Evolutionary conservation across 2,329 filamentous ascomycete species (phyloP), one percentile per base, ranked within the genome.

Genomic region (Epichloe sp.): DNA sequence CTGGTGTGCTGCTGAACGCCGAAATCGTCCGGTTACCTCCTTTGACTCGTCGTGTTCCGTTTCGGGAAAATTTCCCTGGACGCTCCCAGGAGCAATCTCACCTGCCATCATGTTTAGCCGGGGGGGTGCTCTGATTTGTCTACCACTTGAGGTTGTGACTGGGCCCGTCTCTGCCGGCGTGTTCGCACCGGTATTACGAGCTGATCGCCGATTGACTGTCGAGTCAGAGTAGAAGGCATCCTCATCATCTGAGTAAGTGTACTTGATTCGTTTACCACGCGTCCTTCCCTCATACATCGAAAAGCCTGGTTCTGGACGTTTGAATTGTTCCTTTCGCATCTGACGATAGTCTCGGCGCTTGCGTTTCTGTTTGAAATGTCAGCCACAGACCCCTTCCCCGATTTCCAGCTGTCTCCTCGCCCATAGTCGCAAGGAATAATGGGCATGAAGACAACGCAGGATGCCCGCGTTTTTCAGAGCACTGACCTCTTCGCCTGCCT

Each of bases 281-380:
- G 94, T 98, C 49, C 93, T 87, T 47, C 93, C 93, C 71, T 98
- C 93, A 65, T 98, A 98, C 52, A 95, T 74, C 1, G 90, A 96
- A 64, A 91, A 94, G 4, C 89, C 89, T 10, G 86, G 84, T 59
- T 95, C 90, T 5, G 89, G 88, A 5, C 89, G 81, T 57, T 85
- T 79, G 69, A 97, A 97, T 53, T 86, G 84, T 54, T 91, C 87
- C 63, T 91, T 91, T 56, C 88, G 87, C 59, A 82, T 77, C 63
- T 88, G 80, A 15, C 93, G 84, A 62, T 98, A 97, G 61, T 98
- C 93, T 52, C 93, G 85, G 44, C 90, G 85, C 67, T 84, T 88
- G 51, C 93, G 87, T 78, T 96, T 97, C 86, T 91, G 57, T 23
- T 47, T 23, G 15, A n/a, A 19, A 35, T 14, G 55, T 64, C 41